These are phyloP conservation scores for Boletus coccyginus DNA, from an alignment of 768 basidiomycete genomes.

Conservation along the genomic window DNA sequence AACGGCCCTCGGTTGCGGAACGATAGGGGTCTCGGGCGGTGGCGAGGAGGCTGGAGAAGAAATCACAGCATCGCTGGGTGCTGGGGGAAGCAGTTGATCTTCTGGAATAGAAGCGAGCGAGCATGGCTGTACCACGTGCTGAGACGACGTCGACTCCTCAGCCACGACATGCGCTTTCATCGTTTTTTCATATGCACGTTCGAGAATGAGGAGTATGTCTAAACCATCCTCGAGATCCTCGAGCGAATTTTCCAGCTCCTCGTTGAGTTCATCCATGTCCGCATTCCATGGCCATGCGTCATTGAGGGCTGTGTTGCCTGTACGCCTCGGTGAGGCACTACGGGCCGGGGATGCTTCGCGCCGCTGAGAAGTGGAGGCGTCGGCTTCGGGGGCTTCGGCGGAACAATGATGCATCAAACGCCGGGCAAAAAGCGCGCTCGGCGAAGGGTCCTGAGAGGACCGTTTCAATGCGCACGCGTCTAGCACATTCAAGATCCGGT, in stretches of 20 bases:
- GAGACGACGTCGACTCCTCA: constrained; percentile 17
- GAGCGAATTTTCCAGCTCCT: constrained; percentile 42
- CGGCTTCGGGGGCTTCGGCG: constrained; percentile 41
- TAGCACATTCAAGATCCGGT: not conserved
- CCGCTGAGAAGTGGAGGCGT: constrained; percentile 5
- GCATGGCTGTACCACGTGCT: constrained; percentile 1
- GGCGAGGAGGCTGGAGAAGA: not conserved
- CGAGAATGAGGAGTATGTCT: constrained; percentile 65
- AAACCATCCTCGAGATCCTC: constrained; percentile 69
- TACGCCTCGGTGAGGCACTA: constrained; percentile 43
- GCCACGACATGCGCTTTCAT: constrained; percentile 55
- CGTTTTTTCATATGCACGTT: constrained; percentile 66
- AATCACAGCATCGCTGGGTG: not conserved
- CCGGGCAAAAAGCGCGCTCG: constrained; percentile 63
- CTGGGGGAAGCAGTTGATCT: constrained; percentile 7
- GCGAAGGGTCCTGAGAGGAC: constrained; percentile 39
- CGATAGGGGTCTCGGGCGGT: constrained; percentile 16
- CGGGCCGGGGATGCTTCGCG: constrained; percentile 38
- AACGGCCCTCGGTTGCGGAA: constrained; percentile 20
- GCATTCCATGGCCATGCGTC: constrained; percentile 30
- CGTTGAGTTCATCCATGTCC: constrained; percentile 42
- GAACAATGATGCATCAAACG: constrained; percentile 86
- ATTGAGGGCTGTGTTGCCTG: constrained; percentile 29
- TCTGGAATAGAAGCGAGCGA: constrained; percentile 25
- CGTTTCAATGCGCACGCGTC: constrained; percentile 25